Conservation (phyloP, 345 rosid species). For the Populus tremula region DNA sequence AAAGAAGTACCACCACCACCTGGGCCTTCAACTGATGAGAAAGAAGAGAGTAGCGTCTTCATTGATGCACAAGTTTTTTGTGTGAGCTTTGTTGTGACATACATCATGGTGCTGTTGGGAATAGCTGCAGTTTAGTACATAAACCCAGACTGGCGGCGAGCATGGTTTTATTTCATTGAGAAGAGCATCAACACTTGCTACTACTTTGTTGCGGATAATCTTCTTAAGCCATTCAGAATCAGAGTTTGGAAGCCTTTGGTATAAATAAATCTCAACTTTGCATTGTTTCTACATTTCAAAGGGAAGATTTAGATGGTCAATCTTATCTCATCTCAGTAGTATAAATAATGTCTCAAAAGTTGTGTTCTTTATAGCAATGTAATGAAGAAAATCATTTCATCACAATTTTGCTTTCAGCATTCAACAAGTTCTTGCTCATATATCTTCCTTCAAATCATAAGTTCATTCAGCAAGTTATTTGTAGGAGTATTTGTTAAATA, state of each 20-base stretch:
- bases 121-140: slow-evolving; percentile 4
- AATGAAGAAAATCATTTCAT: too few species aligned
- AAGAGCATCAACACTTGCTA: background rate
- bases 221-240: background rate
- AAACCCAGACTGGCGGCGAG: slow-evolving; percentile 8
- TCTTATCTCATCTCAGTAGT: too few species aligned
- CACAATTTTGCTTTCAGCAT: too few species aligned
- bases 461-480: too few species aligned
- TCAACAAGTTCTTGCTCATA: too few species aligned
- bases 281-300: background rate
- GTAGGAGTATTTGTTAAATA: too few species aligned
- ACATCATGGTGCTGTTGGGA: background rate
- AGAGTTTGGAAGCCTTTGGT: too few species aligned
- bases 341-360: too few species aligned
- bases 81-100: background rate
- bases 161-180: slow-evolving; percentile 7
- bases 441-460: too few species aligned
- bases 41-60: background rate
- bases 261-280: background rate
- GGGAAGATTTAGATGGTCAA: too few species aligned
- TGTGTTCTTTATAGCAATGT: too few species aligned
- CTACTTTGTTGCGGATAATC: slow-evolving; percentile 8
- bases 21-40: background rate
- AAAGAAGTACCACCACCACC: background rate
- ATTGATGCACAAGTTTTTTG: slow-evolving; percentile 6